A percentile compares a stretch with the other conserved stretches of the same genome.
Evolutionary conservation across 805 yeast genomes (phyloP).

Genomic region (Maudiozyma barnettii): DNA sequence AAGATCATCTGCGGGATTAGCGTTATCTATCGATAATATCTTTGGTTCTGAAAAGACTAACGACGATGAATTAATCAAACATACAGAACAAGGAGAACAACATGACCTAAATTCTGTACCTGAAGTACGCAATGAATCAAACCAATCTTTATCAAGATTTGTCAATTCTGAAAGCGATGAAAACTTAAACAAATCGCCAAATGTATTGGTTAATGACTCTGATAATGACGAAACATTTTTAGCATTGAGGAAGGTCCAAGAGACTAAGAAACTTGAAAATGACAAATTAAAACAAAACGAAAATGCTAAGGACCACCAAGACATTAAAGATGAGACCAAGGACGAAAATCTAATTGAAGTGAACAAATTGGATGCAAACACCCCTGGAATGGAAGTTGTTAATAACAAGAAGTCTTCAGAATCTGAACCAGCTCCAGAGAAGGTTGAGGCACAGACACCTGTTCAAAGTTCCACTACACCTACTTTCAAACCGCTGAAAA

Average conservation of each 20-base stretch:
- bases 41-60: conserved; percentile 16
- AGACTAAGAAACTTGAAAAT: conserved; percentile 1
- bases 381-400: no score
- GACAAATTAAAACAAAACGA: neutral
- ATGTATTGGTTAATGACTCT: neutral
- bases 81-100: conserved; percentile 6
- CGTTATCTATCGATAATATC: conserved; percentile 20
- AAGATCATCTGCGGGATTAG: neutral
- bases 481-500: conserved; percentile 1
- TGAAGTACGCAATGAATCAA: neutral
- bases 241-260: conserved; percentile 13
- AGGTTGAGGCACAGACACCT: neutral
- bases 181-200: neutral
- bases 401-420: no score
- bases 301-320: neutral
- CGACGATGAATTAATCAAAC: conserved; percentile 24
- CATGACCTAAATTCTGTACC: neutral
- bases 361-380: no score
- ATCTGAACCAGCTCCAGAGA: neutral
- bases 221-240: conserved; percentile 18
- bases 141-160: conserved; percentile 1
- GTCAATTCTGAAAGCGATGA: conserved; percentile 1
- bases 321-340: neutral
- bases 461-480: neutral
- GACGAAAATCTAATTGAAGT: no score